These are phyloP conservation scores for Santalum album DNA, from an alignment of 164 flowering plant genomes.

Conservation along the genomic window DNA sequence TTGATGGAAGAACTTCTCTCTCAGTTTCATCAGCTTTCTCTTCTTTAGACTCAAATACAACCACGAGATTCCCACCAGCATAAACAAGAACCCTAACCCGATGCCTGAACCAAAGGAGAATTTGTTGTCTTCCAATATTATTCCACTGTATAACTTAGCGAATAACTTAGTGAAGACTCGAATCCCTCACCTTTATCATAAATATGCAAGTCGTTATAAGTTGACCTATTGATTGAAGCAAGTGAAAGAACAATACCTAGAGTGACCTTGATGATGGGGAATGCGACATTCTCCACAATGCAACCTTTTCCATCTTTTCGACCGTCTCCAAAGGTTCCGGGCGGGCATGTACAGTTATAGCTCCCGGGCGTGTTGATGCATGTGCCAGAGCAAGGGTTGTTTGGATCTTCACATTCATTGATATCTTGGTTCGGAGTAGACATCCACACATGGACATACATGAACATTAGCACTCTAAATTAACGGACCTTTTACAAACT, in stretches of 20 bases:
- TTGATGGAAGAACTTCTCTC: constrained; percentile 15
- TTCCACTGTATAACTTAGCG: no score
- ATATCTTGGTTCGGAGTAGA: constrained; percentile 11
- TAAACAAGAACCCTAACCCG: constrained; percentile 13
- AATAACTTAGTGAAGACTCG: no score
- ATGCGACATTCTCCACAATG: not conserved
- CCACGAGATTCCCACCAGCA: constrained; percentile 13
- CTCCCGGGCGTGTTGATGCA: constrained; percentile 20
- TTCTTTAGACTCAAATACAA: constrained; percentile 10
- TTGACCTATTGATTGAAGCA: no score
- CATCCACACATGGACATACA: not conserved
- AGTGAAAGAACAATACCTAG: constrained; percentile 18
- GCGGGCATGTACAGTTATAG: constrained; percentile 20
- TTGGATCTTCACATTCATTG: constrained; percentile 19
- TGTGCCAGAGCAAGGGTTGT: constrained; percentile 10
- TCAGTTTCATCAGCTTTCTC: constrained; percentile 9
- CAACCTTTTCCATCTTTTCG: constrained; percentile 20
- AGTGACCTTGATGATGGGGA: constrained; percentile 12
- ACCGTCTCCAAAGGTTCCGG: constrained; percentile 18
- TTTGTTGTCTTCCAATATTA: no score
- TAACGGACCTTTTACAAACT: no score
- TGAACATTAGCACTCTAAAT: not conserved
- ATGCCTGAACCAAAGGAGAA: no score
- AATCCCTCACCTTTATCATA: no score
- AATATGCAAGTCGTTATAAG: no score